Evolutionary conservation across 257 asterid species (phyloP), one percentile per base, ranked within the genome.

Genomic region (Sherardia arvensis): DNA sequence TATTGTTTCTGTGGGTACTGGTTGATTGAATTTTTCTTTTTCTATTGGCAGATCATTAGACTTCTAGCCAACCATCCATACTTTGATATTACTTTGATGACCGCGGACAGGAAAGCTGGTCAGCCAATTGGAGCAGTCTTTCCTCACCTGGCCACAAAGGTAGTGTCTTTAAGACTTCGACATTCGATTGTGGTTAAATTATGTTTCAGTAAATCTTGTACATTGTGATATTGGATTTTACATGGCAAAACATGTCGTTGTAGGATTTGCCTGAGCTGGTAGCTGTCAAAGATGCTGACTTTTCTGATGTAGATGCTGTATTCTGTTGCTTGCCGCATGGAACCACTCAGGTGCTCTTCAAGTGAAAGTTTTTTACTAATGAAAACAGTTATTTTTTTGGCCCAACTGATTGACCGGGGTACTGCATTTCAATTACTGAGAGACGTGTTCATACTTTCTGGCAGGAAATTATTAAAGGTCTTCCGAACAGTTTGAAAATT

Each of bases 281-380:
- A 67, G 87, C 95, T 67, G 87, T 88, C 63, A 84, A 83, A 67
- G 98, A 91, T 79, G 96, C 98, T 0, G 87, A 91, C 69, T 91
- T 88, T 74, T 80, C 89, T 40, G 59, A 49, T 70, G 92, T 91
- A 33, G 98, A 91, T 88, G 98, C 96, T 34, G 83, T 91, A 38
- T 86, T 91, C 77, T 91, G 98, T 74, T 91, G 96, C 76, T 86
- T 91, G 83, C 98, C 98, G 17, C 98, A 91, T 74, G 98, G 98
- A 71, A 88, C 96, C 54, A 86, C 96, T 60, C 98, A 91, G 95
- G 98, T 91, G 56, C 45, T 73, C n/a, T 7, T 5, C 3, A 8
- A 18, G 4, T n/a, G 32, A 23, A 43, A 38, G 29, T 17, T 43
- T 3, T 27, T 8, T 43, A 28, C 15, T 32, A 40, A 32, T 8